A percentile compares a stretch with the other conserved stretches of the same genome.
Conservation (phyloP, 1,284 basidiomycete genomes). For the Meira miltonrushii region DNA sequence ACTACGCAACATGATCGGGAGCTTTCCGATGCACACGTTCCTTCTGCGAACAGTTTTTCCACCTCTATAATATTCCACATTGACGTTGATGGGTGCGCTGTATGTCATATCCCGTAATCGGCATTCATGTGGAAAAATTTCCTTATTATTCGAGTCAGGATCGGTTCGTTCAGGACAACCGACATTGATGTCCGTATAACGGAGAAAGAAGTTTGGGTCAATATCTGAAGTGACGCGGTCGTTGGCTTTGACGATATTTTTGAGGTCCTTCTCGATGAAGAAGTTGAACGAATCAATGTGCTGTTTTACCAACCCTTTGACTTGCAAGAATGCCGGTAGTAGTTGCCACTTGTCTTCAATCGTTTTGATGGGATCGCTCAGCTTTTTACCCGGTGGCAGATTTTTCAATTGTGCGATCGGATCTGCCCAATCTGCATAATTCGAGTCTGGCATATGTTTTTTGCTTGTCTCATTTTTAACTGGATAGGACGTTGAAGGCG, state of each 20-base stretch:
- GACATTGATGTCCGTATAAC: constrained; percentile 83
- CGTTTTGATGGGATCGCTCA: constrained; percentile 57
- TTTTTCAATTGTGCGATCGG: constrained; percentile 6
- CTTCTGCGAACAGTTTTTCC: constrained; percentile 77
- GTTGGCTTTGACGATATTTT: constrained; percentile 67
- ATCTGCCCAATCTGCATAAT: too few species aligned
- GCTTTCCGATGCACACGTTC: constrained; percentile 80
- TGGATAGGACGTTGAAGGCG: neutral
- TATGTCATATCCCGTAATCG: constrained; percentile 94
- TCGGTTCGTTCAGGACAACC: constrained; percentile 74
- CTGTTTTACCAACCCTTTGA: constrained; percentile 65
- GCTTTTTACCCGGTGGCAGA: constrained; percentile 25
- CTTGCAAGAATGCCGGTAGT: constrained; percentile 49
- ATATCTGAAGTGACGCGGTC: constrained; percentile 69
- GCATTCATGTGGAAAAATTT: constrained; percentile 94
- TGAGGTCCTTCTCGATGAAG: constrained; percentile 78
- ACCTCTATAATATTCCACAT: constrained; percentile 90
- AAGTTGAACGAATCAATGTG: constrained; percentile 99
- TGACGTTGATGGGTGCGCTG: constrained; percentile 86
- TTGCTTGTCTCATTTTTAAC: too few species aligned
- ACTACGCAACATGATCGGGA: constrained; percentile 95
- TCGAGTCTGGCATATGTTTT: too few species aligned
- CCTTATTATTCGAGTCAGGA: constrained; percentile 69
- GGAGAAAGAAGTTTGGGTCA: constrained; percentile 93
- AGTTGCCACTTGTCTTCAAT: constrained; percentile 55